Evolutionary conservation across 768 basidiomycete genomes (phyloP).

Genomic region (Mycena filopes): DNA sequence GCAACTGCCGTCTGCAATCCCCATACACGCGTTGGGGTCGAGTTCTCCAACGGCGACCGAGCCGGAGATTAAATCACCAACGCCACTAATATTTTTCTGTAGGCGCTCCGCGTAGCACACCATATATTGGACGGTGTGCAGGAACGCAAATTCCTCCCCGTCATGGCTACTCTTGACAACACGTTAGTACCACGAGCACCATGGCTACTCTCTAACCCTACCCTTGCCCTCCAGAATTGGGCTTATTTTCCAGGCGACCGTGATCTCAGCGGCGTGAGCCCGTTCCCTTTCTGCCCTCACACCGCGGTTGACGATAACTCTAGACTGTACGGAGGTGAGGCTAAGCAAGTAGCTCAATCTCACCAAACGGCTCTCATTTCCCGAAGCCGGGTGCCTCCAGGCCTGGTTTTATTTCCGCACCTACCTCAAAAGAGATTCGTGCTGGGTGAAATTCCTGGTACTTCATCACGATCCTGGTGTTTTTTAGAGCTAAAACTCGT

Average conservation of each 20-base stretch:
- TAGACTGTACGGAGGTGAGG: slow-evolving; percentile 8
- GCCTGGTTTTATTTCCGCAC: slow-evolving; percentile 20
- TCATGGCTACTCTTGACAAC: slow-evolving; percentile 19
- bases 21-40: too few relatives aligned
- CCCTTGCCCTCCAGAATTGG: not conserved
- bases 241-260: slow-evolving; percentile 6
- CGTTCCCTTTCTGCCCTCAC: not conserved
- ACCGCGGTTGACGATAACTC: not conserved
- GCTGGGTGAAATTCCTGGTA: slow-evolving; percentile 13
- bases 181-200: not conserved
- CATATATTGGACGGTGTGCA: too few relatives aligned
- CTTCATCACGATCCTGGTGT: too few relatives aligned
- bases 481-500: too few relatives aligned
- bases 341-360: not conserved
- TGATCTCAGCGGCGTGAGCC: slow-evolving; percentile 20
- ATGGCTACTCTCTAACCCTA: not conserved
- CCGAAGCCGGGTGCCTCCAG: slow-evolving; percentile 14
- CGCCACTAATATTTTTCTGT: too few relatives aligned
- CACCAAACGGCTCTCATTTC: not conserved
- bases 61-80: too few relatives aligned
- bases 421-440: slow-evolving; percentile 5
- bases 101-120: too few relatives aligned
- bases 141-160: not conserved
- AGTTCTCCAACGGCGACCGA: too few relatives aligned
- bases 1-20: too few relatives aligned